Conservation (phyloP, 768 basidiomycete genomes). For the Phaffia australis region DNA sequence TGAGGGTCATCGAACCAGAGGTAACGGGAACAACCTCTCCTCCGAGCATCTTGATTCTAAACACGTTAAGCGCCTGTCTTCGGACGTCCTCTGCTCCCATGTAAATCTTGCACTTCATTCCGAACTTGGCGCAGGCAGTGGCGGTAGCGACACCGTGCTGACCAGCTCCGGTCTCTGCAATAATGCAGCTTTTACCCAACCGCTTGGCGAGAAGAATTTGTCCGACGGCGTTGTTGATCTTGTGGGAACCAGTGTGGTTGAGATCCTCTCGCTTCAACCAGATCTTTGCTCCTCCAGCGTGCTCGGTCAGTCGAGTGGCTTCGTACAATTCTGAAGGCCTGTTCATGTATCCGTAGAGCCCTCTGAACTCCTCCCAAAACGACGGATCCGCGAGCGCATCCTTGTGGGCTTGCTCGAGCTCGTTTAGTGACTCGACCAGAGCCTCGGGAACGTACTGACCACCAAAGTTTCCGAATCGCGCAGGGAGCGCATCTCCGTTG, state of each 20-base stretch:
- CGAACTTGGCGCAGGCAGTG: slow-evolving; percentile 93
- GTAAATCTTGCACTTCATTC: slow-evolving; percentile 86
- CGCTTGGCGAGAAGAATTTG: slow-evolving; percentile 91
- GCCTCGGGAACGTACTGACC: slow-evolving; percentile 97
- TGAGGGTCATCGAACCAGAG: slow-evolving; percentile 87
- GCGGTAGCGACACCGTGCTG: slow-evolving; percentile 99
- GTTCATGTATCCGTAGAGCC: slow-evolving; percentile 87
- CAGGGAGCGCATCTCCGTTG: slow-evolving; percentile 47
- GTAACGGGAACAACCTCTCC: slow-evolving; percentile 87
- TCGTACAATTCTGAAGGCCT: slow-evolving; percentile 83
- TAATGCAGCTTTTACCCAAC: slow-evolving; percentile 90
- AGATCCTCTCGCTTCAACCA: slow-evolving; percentile 66
- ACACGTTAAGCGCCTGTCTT: slow-evolving; percentile 50
- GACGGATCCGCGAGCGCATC: slow-evolving; percentile 68
- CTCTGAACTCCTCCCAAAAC: slow-evolving; percentile 84
- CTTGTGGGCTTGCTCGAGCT: slow-evolving; percentile 81
- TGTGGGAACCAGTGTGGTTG: slow-evolving; percentile 98
- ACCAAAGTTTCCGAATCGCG: slow-evolving; percentile 87
- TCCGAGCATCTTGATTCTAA: slow-evolving; percentile 60
- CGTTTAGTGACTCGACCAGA: slow-evolving; percentile 79
- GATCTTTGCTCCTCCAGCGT: slow-evolving; percentile 85
- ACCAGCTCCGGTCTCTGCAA: slow-evolving; percentile 97
- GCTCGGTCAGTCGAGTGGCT: slow-evolving; percentile 78
- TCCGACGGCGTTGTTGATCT: slow-evolving; percentile 98
- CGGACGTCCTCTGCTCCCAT: slow-evolving; percentile 98